phyloP scores from a whole-genome alignment of 495 filamentous ascomycete species.

The Friedmanniomyces endolithicus region DNA sequence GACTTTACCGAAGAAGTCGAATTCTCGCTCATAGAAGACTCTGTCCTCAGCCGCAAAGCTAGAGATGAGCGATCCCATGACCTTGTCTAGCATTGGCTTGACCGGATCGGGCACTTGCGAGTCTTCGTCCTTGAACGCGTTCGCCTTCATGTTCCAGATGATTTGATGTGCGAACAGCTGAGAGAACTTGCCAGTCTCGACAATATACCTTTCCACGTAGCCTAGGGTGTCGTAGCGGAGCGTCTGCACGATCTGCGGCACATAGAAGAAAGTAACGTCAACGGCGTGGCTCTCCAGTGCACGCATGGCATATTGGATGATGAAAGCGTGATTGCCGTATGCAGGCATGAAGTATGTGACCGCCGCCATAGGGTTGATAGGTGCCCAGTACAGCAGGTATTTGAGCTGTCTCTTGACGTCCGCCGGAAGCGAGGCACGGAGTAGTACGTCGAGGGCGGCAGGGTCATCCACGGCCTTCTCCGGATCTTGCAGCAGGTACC shows the following conservation, averaged over 20 bases:
- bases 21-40: constrained; percentile 87
- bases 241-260: constrained; percentile 92
- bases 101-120: constrained; percentile 64
- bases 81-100: constrained; percentile 84
- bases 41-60: constrained; percentile 70
- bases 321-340: constrained; percentile 86
- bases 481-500: constrained; percentile 65
- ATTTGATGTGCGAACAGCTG: constrained; percentile 98
- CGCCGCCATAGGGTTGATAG: constrained; percentile 85
- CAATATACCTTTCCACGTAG: constrained; percentile 90
- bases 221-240: constrained; percentile 90
- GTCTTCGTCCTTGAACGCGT: constrained; percentile 95
- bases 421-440: constrained; percentile 58
- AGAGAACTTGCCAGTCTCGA: constrained; percentile 90
- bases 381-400: constrained; percentile 89
- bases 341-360: constrained; percentile 85
- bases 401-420: constrained; percentile 80
- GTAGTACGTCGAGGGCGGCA: constrained; percentile 67
- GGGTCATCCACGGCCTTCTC: constrained; percentile 67
- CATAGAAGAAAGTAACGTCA: constrained; percentile 96
- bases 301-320: constrained; percentile 95
- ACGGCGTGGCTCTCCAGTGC: constrained; percentile 85
- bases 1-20: constrained; percentile 94
- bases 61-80: constrained; percentile 67
- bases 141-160: constrained; percentile 99